Evolutionary conservation across 2,329 filamentous ascomycete genomes (phyloP), one percentile per base, ranked within the genome.

Genomic region (Microdochium trichocladiopsis): DNA sequence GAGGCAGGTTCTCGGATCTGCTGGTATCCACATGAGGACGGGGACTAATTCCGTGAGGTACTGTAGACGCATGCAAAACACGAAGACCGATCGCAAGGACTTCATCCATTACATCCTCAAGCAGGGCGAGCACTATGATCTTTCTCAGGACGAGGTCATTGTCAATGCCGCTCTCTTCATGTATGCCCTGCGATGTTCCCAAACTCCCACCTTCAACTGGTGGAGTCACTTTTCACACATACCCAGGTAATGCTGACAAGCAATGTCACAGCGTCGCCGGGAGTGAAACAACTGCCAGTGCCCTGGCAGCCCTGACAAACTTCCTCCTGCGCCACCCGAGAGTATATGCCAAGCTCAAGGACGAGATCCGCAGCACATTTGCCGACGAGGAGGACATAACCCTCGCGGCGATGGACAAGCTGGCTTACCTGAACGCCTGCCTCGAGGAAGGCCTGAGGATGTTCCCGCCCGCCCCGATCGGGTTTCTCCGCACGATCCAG

Each of bases 281-380:
- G 10, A 73, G 71, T 25, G 75, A 78, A 54, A 79, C 76, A 0
- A 75, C 73, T 3, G 72, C 73, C 2, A 77, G 70, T 4, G 68
- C 70, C 66, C 14, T 65, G 14, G 50, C 66, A 2, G 62, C 60
- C 2, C 54, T 62, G 6, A 60, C 66, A 10, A 69, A 61, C 52
- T 65, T 65, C 51, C 59, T 71, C 9, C 51, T 58, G 31, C 59
- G 60, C 3, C 61, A 63, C 51, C 64, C 66, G 1, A 31, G 50
- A 2, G 56, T 51, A n/a, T 54, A 61, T 2, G 25, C 52, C 0
- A 58, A 53, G 28, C 55, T 67, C 3, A 56, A 55, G 18, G 28
- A 51, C 1, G 67, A 70, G 51, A 58, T 70, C 18, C 60, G 64
- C 4, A 31, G 37, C 2, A 54, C 51, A 3, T 70, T 69, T 31